Percentiles rank a stretch among this genome's conserved stretches.
These are phyloP conservation scores for Aspergillus bridgeri DNA, from an alignment of 495 filamentous ascomycete species.

Conservation along the genomic window DNA sequence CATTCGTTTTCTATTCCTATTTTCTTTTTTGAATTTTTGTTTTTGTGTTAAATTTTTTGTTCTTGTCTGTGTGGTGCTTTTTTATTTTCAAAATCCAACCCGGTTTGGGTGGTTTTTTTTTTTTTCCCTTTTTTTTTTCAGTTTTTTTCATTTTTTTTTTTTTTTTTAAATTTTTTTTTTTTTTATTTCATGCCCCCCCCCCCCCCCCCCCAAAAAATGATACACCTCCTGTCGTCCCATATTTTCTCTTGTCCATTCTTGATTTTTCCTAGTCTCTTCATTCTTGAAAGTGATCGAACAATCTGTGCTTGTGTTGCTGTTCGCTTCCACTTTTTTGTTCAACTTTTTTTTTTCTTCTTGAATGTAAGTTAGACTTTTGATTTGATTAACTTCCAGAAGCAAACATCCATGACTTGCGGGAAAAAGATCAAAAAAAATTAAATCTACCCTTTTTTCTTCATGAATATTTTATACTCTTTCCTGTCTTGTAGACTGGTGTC, in stretches of 20 bases:
- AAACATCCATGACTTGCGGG: not conserved
- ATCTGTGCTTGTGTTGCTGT: slow-evolving; percentile 18
- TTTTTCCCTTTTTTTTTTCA: slow-evolving; percentile 17
- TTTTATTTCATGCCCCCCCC: not conserved
- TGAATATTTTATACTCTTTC: not conserved
- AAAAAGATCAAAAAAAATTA: not conserved
- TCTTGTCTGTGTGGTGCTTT: no score
- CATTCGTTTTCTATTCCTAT: no score
- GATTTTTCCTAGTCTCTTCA: not conserved
- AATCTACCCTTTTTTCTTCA: not conserved
- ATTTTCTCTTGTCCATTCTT: not conserved
- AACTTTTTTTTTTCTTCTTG: slow-evolving; percentile 23
- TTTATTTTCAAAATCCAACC: no score
- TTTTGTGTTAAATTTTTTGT: no score
- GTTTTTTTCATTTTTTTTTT: slow-evolving; percentile 1
- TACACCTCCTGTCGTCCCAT: not conserved
- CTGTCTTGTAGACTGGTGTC: not conserved
- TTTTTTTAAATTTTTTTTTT: not conserved
- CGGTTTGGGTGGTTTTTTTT: not conserved
- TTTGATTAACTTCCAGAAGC: slow-evolving; percentile 3
- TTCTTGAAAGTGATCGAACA: slow-evolving; percentile 10
- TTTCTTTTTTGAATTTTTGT: no score
- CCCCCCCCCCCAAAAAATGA: slow-evolving; percentile 4
- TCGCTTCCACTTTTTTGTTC: slow-evolving; percentile 4
- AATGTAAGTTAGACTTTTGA: slow-evolving; percentile 23